Percentiles rank a stretch among this genome's conserved stretches.
phyloP scores from a whole-genome alignment of 2,329 filamentous ascomycete genomes.

The Colletotrichum chrysophilum region DNA sequence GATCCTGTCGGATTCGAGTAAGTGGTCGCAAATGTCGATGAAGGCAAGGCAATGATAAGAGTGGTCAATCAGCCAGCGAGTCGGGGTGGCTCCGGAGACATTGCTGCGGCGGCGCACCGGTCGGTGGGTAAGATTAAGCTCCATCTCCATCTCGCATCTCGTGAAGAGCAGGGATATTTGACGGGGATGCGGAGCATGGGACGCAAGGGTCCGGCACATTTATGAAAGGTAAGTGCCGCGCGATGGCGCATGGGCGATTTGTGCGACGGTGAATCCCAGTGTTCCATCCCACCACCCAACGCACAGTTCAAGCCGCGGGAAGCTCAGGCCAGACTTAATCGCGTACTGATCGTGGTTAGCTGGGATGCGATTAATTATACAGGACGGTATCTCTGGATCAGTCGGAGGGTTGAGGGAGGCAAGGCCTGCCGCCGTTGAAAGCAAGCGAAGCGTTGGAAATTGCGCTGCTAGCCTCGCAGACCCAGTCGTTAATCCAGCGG shows the following conservation, averaged over 20 bases:
- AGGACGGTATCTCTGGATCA: background rate
- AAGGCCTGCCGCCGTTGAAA: background rate
- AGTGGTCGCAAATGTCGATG: background rate
- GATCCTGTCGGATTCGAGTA: background rate
- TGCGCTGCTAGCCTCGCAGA: background rate
- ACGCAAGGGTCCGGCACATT: constrained; percentile 12
- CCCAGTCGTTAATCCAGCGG: background rate
- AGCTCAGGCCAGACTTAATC: constrained; percentile 13
- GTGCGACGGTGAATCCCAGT: constrained; percentile 7
- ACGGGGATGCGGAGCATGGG: constrained; percentile 14
- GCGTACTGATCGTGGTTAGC: background rate
- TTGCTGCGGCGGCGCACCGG: constrained; percentile 18
- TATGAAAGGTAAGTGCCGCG: constrained; percentile 3
- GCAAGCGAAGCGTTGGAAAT: constrained; percentile 3
- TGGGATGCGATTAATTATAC: background rate
- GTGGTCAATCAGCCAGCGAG: background rate
- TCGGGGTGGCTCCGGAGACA: constrained; percentile 15
- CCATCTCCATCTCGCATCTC: constrained; percentile 21
- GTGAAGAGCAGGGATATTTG: constrained; percentile 8
- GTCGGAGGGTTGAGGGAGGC: background rate
- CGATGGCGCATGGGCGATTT: constrained; percentile 8
- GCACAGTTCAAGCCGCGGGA: constrained; percentile 3
- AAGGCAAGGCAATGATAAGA: background rate
- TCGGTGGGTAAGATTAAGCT: constrained; percentile 23
- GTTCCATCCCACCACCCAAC: background rate